These are phyloP conservation scores for Cytospora mali DNA, from an alignment of 2,329 filamentous ascomycete genomes.

Conservation along the genomic window DNA sequence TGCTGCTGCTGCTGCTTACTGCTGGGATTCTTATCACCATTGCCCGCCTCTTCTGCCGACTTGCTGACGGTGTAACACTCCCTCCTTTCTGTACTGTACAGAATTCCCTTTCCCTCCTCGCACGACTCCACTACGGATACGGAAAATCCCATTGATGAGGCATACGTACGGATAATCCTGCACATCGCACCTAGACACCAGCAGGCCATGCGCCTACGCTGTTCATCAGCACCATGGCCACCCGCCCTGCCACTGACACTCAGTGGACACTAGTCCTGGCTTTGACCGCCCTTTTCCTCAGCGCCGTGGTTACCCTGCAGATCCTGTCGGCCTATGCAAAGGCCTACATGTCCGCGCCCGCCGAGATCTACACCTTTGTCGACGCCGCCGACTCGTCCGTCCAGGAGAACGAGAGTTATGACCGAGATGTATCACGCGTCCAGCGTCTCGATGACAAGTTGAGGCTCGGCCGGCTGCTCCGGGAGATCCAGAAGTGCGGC, in stretches of 20 bases:
- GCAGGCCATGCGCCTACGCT: constrained; percentile 31
- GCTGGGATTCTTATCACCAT: too few species aligned
- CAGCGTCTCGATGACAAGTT: constrained; percentile 64
- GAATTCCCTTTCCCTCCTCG: too few species aligned
- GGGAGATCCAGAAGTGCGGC: constrained; percentile 63
- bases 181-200: constrained; percentile 24
- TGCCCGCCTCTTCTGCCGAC: not conserved
- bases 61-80: too few species aligned
- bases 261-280: constrained; percentile 62
- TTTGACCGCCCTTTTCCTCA: constrained; percentile 60
- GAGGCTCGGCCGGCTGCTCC: constrained; percentile 58
- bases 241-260: constrained; percentile 46
- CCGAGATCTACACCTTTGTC: constrained; percentile 59
- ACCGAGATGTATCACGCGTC: constrained; percentile 60
- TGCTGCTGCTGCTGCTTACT: too few species aligned
- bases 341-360: constrained; percentile 61
- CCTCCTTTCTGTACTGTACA: too few species aligned
- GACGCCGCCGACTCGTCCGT: constrained; percentile 65
- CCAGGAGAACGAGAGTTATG: constrained; percentile 66
- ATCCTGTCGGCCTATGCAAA: constrained; percentile 54
- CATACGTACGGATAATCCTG: constrained; percentile 23
- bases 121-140: too few species aligned
- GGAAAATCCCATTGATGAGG: constrained; percentile 1
- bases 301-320: constrained; percentile 57
- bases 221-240: constrained; percentile 46